Percentiles rank a stretch among this genome's conserved stretches.
Evolutionary conservation across 768 basidiomycete species (phyloP).

Genomic region (Boletus speciosus): DNA sequence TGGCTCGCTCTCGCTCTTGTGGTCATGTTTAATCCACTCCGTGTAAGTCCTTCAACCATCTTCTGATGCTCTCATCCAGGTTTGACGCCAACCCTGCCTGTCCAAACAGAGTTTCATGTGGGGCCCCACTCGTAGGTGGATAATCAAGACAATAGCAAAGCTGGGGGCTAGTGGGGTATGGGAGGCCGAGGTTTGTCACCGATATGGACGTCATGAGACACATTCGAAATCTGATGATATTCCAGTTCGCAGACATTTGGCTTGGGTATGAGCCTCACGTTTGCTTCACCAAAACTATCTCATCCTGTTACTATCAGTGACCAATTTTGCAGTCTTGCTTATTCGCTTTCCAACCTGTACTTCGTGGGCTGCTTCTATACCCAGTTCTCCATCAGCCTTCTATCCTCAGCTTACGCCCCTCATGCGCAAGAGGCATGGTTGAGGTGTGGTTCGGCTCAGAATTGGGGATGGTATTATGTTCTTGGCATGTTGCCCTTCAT

Average conservation of each 20-base stretch:
- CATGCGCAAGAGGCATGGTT: conserved; percentile 46
- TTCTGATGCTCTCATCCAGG: background rate
- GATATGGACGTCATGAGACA: background rate
- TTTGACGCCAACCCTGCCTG: conserved; percentile 18
- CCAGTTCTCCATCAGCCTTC: conserved; percentile 2
- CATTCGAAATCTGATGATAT: conserved; percentile 3
- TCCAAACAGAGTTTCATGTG: conserved; percentile 43
- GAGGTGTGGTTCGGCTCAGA: conserved; percentile 37
- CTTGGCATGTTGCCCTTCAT: conserved; percentile 66
- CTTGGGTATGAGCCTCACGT: conserved; percentile 53
- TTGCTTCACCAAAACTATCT: background rate
- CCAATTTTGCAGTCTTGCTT: conserved; percentile 77
- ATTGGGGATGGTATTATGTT: conserved; percentile 63
- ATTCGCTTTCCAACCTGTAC: conserved; percentile 69
- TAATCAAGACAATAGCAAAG: conserved; percentile 58
- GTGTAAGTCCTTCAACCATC: conserved; percentile 34
- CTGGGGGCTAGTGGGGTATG: conserved; percentile 67
- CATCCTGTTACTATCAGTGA: conserved; percentile 45
- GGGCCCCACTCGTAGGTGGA: conserved; percentile 63
- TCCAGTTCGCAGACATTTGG: conserved; percentile 85
- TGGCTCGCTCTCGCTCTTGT: conserved; percentile 68
- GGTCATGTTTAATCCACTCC: conserved; percentile 74
- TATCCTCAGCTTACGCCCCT: conserved; percentile 11
- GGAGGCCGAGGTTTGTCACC: conserved; percentile 62
- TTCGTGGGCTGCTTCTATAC: conserved; percentile 73